These are phyloP conservation scores for Canavalia ensiformis DNA, from an alignment of 306 rosid species.

Conservation along the genomic window DNA sequence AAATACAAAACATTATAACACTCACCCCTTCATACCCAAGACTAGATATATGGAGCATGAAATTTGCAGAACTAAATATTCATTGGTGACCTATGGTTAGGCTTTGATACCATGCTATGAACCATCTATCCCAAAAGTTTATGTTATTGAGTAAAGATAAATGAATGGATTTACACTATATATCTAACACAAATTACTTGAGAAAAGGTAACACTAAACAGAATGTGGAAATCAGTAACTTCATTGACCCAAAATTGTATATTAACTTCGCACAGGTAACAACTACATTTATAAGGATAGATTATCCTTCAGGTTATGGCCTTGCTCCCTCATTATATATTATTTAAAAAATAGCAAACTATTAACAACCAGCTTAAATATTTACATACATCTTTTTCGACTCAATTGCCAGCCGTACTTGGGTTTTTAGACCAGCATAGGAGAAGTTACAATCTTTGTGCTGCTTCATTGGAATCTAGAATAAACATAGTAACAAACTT, in stretches of 20 bases:
- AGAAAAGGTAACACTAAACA: slow-evolving; percentile 4
- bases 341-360: slow-evolving; percentile 5
- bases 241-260: not conserved
- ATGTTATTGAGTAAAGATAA: too few relatives aligned
- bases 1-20: too few relatives aligned
- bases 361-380: slow-evolving; percentile 40
- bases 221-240: slow-evolving; percentile 35
- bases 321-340: not conserved
- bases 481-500: slow-evolving; percentile 43
- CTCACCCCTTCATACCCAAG: too few relatives aligned
- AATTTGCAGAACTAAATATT: too few relatives aligned
- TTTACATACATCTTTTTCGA: slow-evolving; percentile 80
- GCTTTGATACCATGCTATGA: too few relatives aligned
- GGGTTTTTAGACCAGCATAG: slow-evolving; percentile 96
- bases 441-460: slow-evolving; percentile 99
- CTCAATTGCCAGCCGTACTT: slow-evolving; percentile 94
- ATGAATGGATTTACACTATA: too few relatives aligned
- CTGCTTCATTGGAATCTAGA: slow-evolving; percentile 93
- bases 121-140: too few relatives aligned
- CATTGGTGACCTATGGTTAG: too few relatives aligned
- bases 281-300: slow-evolving; percentile 24
- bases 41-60: too few relatives aligned
- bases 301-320: slow-evolving; percentile 25
- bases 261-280: not conserved
- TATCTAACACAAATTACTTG: not conserved